A percentile compares a stretch with the other conserved stretches of the same genome.
Evolutionary conservation across 176 grass and related monocot genomes (phyloP).

Genomic region (Eremochloa ophiuroides): DNA sequence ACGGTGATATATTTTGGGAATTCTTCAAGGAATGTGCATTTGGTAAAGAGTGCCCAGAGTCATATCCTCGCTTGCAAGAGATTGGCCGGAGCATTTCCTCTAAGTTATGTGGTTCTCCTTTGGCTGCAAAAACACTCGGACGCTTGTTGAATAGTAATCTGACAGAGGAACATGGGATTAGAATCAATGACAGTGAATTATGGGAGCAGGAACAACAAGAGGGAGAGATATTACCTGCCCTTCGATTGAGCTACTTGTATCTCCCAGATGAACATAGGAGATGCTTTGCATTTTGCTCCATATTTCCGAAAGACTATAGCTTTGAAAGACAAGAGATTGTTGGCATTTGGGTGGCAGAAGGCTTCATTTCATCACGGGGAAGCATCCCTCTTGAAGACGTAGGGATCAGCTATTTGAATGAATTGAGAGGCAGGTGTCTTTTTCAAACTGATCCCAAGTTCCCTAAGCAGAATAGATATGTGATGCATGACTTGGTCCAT

Average conservation of each 20-base stretch:
- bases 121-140: conserved; percentile 42
- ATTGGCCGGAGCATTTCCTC: conserved; percentile 16
- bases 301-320: conserved; percentile 28
- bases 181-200: conserved; percentile 9
- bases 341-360: conserved; percentile 1
- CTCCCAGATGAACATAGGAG: conserved; percentile 28
- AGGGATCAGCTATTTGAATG: not conserved
- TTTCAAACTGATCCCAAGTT: not conserved
- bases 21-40: conserved; percentile 23
- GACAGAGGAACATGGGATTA: not conserved
- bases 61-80: not conserved
- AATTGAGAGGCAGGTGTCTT: conserved; percentile 13
- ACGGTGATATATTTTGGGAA: not conserved
- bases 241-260: conserved; percentile 43
- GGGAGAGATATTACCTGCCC: conserved; percentile 29
- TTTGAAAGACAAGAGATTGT: not conserved
- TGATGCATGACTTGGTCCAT: conserved; percentile 46
- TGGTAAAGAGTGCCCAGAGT: not conserved
- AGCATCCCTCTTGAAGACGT: not conserved
- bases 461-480: not conserved
- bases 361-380: not conserved
- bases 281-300: conserved; percentile 31
- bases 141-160: conserved; percentile 1
- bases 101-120: conserved; percentile 13
- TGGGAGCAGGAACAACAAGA: conserved; percentile 20